These are phyloP conservation scores for Phalaenopsis aphrodite DNA, from an alignment of 106 monocot genomes.

Conservation along the genomic window DNA sequence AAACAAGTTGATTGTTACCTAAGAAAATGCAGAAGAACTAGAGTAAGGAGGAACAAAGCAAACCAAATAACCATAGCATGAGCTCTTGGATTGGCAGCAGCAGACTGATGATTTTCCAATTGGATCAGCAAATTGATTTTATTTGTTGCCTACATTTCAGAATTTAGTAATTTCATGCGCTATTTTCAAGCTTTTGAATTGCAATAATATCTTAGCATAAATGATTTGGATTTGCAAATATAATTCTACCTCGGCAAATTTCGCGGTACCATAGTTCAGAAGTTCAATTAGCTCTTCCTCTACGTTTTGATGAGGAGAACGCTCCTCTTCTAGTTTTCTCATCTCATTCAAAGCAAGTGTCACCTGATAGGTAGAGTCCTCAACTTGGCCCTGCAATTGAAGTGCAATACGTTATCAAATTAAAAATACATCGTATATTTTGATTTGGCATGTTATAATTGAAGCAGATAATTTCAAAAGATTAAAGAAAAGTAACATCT, in stretches of 20 bases:
- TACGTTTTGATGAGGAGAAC: constrained; percentile 14
- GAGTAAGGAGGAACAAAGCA: not conserved
- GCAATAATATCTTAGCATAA: not conserved
- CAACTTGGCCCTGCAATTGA: constrained; percentile 3
- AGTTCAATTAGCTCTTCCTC: constrained; percentile 27
- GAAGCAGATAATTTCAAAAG: too few species aligned
- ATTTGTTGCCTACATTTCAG: not conserved
- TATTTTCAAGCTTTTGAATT: not conserved
- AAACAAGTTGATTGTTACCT: not conserved
- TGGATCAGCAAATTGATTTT: not conserved
- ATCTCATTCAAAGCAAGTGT: constrained; percentile 41
- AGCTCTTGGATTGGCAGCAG: constrained; percentile 1
- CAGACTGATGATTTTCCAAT: constrained; percentile 1
- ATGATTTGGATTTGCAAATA: not conserved
- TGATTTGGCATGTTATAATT: not conserved
- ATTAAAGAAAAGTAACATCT: too few species aligned
- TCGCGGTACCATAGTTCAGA: constrained; percentile 2
- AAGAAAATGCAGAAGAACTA: not conserved
- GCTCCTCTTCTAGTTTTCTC: constrained; percentile 36
- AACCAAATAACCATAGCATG: not conserved
- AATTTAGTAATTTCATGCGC: too few species aligned
- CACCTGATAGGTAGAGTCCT: too few species aligned
- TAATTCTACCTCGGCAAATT: constrained; percentile 2
- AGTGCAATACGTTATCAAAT: constrained; percentile 38
- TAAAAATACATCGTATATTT: constrained; percentile 10